Conservation (phyloP, 306 rosid species). For the Prunus mongolica region DNA sequence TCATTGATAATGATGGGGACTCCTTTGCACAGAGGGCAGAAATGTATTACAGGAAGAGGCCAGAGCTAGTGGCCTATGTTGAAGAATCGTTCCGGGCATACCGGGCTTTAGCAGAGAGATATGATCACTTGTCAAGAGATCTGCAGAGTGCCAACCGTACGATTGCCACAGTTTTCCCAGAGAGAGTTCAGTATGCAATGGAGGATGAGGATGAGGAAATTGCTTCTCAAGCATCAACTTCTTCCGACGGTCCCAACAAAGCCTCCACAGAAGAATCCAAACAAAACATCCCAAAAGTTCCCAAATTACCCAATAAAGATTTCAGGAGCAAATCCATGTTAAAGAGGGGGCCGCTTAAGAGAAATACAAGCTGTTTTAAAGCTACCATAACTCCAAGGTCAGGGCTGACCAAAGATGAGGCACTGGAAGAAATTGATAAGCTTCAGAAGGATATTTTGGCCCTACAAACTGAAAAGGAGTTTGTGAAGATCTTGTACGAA, state of each 20-base stretch:
- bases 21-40: constrained; percentile 87
- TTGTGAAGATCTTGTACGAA: constrained; percentile 71
- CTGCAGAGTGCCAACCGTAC: constrained; percentile 88
- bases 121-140: constrained; percentile 72
- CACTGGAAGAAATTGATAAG: constrained; percentile 55
- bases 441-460: constrained; percentile 76
- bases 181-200: constrained; percentile 57
- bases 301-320: constrained; percentile 40
- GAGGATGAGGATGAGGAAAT: constrained; percentile 52
- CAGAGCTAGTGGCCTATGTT: constrained; percentile 63
- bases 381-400: constrained; percentile 27
- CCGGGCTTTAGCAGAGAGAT: constrained; percentile 76
- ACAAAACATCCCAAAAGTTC: constrained; percentile 52
- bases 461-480: constrained; percentile 85
- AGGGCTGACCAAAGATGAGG: constrained; percentile 63
- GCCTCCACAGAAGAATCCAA: constrained; percentile 12
- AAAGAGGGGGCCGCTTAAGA: constrained; percentile 37
- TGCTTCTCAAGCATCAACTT: constrained; percentile 26
- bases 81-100: constrained; percentile 76
- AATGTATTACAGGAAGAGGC: constrained; percentile 86
- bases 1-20: constrained; percentile 73
- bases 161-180: constrained; percentile 72
- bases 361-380: constrained; percentile 31
- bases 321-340: constrained; percentile 53
- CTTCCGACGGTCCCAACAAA: constrained; percentile 20